These are phyloP conservation scores for Neurospora hispaniola DNA, from an alignment of 495 filamentous ascomycete genomes.

Conservation along the genomic window DNA sequence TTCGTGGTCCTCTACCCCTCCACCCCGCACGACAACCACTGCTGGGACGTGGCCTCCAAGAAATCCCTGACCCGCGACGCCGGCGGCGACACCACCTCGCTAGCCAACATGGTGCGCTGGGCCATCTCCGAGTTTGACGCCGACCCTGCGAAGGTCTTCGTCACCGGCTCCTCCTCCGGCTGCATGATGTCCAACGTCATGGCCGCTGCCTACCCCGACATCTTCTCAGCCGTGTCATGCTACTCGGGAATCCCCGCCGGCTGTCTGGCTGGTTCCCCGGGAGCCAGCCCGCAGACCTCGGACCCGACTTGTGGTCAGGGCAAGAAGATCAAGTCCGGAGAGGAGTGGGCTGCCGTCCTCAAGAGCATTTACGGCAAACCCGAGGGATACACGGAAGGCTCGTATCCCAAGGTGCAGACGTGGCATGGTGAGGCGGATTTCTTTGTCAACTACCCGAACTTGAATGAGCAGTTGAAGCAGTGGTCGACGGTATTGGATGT, in stretches of 20 bases:
- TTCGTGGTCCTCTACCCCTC: slow-evolving; percentile 40
- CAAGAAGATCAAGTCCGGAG: slow-evolving; percentile 20
- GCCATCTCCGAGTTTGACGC: slow-evolving; percentile 33
- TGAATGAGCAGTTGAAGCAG: slow-evolving; percentile 38
- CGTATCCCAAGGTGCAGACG: slow-evolving; percentile 29
- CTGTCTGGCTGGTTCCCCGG: slow-evolving; percentile 26
- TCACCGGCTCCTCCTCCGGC: slow-evolving; percentile 37
- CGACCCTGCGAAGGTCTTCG: slow-evolving; percentile 35
- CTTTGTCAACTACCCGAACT: slow-evolving; percentile 23
- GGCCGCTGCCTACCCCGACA: slow-evolving; percentile 26
- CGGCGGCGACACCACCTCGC: slow-evolving; percentile 38
- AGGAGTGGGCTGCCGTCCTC: slow-evolving; percentile 23
- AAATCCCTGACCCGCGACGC: slow-evolving; percentile 38
- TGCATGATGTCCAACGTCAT: slow-evolving; percentile 43
- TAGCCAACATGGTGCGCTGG: slow-evolving; percentile 45
- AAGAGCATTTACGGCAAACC: slow-evolving; percentile 14
- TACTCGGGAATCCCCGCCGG: slow-evolving; percentile 31
- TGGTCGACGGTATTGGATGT: slow-evolving; percentile 28
- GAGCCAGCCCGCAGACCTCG: slow-evolving; percentile 25
- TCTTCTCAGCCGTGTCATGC: slow-evolving; percentile 29
- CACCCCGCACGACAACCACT: slow-evolving; percentile 30
- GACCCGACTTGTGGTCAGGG: slow-evolving; percentile 32
- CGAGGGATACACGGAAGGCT: slow-evolving; percentile 22
- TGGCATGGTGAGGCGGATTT: slow-evolving; percentile 27
- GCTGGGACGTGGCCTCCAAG: slow-evolving; percentile 38